Conservation (phyloP, 106 monocot species). For the Phalaenopsis aphrodite region DNA sequence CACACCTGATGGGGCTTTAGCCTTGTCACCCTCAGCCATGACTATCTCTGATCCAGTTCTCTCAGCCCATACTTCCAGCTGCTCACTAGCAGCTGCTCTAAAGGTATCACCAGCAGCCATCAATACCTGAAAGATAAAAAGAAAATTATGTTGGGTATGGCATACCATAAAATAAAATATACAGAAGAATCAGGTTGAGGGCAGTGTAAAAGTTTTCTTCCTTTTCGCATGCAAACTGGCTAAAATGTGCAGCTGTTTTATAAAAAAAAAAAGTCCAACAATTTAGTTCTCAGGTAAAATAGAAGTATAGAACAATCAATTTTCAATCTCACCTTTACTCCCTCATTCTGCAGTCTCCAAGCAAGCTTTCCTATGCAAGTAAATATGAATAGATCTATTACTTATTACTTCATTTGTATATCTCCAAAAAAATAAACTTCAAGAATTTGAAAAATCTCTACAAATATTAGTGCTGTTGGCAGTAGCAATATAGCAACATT, state of each 20-base stretch:
- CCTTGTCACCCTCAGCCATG: conserved; percentile 57
- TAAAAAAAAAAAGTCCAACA: not conserved
- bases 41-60: conserved; percentile 93
- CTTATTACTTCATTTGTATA: not conserved
- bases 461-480: not conserved
- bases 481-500: not conserved
- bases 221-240: not conserved
- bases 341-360: conserved; percentile 84
- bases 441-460: not conserved
- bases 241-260: not conserved
- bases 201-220: not conserved
- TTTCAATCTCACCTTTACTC: conserved; percentile 57
- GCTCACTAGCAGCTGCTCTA: conserved; percentile 94
- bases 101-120: conserved; percentile 98
- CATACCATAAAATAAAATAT: not conserved
- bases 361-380: conserved; percentile 83
- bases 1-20: conserved; percentile 70
- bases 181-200: not conserved
- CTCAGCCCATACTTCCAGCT: conserved; percentile 94
- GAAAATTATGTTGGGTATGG: not conserved
- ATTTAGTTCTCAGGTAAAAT: too few relatives aligned
- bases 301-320: not conserved
- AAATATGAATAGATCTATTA: not conserved
- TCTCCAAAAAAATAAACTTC: not conserved
- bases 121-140: conserved; percentile 35